Evolutionary conservation across 2,329 filamentous ascomycete species (phyloP), one percentile per base, ranked within the genome.

Genomic region (Pseudogymnoascus sp.): DNA sequence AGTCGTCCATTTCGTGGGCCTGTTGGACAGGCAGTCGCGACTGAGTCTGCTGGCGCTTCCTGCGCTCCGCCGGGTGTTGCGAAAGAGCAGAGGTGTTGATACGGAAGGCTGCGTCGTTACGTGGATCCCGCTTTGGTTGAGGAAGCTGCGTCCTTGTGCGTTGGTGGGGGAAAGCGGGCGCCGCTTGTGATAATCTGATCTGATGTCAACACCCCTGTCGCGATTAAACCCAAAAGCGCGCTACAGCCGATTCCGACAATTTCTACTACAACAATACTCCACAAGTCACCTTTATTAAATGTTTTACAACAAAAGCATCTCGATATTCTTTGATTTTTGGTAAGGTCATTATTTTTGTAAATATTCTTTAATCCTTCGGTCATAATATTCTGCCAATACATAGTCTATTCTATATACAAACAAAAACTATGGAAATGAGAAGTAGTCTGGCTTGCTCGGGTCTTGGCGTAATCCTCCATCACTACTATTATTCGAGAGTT

Each of bases 1-100:
- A 97, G 78, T 97, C 93, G 75, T 97, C 95, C 95, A 97, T 97
- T 56, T 56, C 49, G 49, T 56, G 16, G 49, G 28, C 11, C 49
- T 34, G 49, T 34, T 34, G n/a, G 28, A 56, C 28, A 34, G 28
- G 49, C 49, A 56, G 49, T 31, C 18, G 46, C 46, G 46, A 53
- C 46, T 31, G 46, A 31, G n/a, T 53, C 25, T 53, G 49, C 49
- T 56, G 49, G 28, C 49, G 49, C 28, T 56, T 56, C 49, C 49
- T 56, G 49, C 49, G 34, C 49, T 56, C 49, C 28, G n/a, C 49
- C 49, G 25, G 28, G 28, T 34, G 49, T 56, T 56, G 49, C 28
- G 49, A 34, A 5, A 56, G 49, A 56, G 28, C 25, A 56, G 49
- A 34, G 49, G 49, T 56, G 49, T 56, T 56, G 49, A 21, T 34